Base-by-base conservation (phyloP, 208 protist species). In the Wallacemonas sp. region DNA sequence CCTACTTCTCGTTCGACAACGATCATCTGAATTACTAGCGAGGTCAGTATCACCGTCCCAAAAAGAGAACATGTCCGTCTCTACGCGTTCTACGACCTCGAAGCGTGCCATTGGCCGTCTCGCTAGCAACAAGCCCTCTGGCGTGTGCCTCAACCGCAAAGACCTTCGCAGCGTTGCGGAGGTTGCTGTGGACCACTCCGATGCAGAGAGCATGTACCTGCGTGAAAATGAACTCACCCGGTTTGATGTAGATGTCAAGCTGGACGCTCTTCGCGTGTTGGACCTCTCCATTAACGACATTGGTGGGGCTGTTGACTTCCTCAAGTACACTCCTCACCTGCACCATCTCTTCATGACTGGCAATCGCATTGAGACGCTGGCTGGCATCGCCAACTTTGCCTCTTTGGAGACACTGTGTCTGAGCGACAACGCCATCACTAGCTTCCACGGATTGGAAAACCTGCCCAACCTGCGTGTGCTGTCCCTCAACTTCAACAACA, bases 231-330 rank as follows among this genome's bases (percentile, higher is more conserved):
- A 95, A 66, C 78, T 97, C 36, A 77, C 77, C 30, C 76, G 79
- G 54, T 97, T 97, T 55, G 90, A 95, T 55, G 82, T 82, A 19
- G 84, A 88, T 26, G 75, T 81, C 24, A 88, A 79, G 66, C 78
- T 97, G 72, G 83, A 95, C 36, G 72, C 91, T 46, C 82, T 97
- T 6, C 90, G 85, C 28, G 88, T 97, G 17, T 76, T 97, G 46
- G 93, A 97, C 68, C 75, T 97, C 9, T 97, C 90, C 44, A 94
- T 96, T 63, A 97, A 97, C 76, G 80, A 95, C 58, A 95, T 97
- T 77, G 80, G 82, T 31, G 83, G 79, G 30, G 75, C 77, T 22
- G 86, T 95, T 24, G 80, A 95, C 63, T 97, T 97, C 64, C 77
- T 97, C 56, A 49, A 72, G 55, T 75, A 72, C 64, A 85, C 83